Evolutionary conservation across 163 green algal species (phyloP).

Genomic region (Prototheca cutis): DNA sequence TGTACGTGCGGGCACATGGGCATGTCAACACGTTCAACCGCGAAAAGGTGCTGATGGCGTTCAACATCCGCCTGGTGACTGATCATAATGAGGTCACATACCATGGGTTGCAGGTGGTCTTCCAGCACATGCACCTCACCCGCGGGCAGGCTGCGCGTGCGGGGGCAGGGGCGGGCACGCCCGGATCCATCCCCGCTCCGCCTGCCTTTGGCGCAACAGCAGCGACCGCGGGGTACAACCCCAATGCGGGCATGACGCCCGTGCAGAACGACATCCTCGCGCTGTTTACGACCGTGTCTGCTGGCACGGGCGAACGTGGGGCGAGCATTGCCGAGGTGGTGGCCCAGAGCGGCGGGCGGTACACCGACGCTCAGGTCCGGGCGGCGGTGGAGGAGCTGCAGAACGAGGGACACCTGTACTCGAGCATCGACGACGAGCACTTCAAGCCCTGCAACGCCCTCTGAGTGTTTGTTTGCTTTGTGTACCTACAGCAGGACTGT

Average conservation of each 20-base stretch:
- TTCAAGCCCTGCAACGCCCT: constrained; percentile 30
- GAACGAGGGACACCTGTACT: constrained; percentile 70
- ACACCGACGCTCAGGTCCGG: constrained; percentile 31
- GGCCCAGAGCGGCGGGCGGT: constrained; percentile 12
- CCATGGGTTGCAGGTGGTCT: constrained; percentile 66
- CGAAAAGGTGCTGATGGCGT: constrained; percentile 44
- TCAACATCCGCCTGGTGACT: constrained; percentile 52
- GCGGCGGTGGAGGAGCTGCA: constrained; percentile 37
- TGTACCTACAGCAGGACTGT: not conserved
- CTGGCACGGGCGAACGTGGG: constrained; percentile 12
- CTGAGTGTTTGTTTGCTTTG: not conserved
- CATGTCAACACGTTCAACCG: constrained; percentile 43
- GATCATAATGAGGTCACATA: constrained; percentile 86
- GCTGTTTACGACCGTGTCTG: constrained; percentile 19
- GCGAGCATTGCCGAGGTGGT: constrained; percentile 24
- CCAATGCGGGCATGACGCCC: constrained; percentile 6
- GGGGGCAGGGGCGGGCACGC: constrained; percentile 1
- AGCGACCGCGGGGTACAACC: constrained; percentile 7
- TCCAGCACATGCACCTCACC: constrained; percentile 67
- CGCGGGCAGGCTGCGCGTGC: constrained; percentile 9
- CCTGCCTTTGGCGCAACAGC: not conserved
- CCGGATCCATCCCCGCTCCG: too few species aligned
- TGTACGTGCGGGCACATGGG: constrained; percentile 70
- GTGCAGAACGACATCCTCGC: constrained; percentile 19
- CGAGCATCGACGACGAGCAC: constrained; percentile 58